Evolutionary conservation across 495 filamentous ascomycete genomes (phyloP), one percentile per base, ranked within the genome.

Genomic region (Aspergillus sparsus): DNA sequence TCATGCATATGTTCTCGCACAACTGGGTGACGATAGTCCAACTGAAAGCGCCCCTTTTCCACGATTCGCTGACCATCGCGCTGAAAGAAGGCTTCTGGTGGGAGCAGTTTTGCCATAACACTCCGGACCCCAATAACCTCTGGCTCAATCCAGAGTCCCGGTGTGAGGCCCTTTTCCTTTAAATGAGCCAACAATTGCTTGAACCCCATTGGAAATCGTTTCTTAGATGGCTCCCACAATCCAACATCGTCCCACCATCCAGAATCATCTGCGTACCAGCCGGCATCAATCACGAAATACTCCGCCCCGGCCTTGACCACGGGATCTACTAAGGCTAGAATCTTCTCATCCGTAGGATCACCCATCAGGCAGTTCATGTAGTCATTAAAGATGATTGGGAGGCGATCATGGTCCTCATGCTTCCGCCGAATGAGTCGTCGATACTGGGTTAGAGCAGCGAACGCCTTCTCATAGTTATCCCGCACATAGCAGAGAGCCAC

Each of bases 281-380:
- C 68, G 37, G 59, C 60, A 33, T 71, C 68, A 16, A 68, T 71
- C 27, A 66, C 63, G 37, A 71, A 71, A 54, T 66, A 71, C 45
- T 71, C 64, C 0, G 65, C 65, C 7, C 65, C 65, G 1, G 45
- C 39, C 7, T n/a, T 3, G 2, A 51, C 47, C 10, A 63, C 65
- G 2, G 63, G 61, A 5, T 65, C 57, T 5, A 68, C 18, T n/a
- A 71, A 55, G 2, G 68, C 62, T 0, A 63, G 37, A 15, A 71
- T 63, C 52, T 71, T 71, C 42, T 65, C 54, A 18, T 68, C 63
- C 8, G 63, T 65, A 7, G 66, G 64, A 53, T 71, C 68, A 12
- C 68, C 68, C 66, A 71, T 68, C 7, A 68, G 62, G 35, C 68
- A 71, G 46, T 71, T 71, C 68, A 70, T 70, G 31, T 70, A 70